Evolutionary conservation across 768 basidiomycete genomes (phyloP), one percentile per base, ranked within the genome.

Genomic region (Butyriboletus loyo): DNA sequence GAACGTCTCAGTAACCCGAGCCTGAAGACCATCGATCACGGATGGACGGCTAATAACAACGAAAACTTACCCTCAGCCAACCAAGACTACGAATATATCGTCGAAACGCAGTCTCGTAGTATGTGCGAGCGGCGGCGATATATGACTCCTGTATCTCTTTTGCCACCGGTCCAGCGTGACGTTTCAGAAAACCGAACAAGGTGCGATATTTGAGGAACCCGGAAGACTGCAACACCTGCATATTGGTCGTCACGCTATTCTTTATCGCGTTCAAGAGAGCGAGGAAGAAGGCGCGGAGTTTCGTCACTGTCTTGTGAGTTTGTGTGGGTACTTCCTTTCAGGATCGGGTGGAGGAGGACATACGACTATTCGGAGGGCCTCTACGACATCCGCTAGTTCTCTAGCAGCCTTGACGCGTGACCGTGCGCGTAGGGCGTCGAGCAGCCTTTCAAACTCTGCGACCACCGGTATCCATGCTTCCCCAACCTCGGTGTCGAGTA

Each of bases 91-190:
- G 78, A 22, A 85, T 79, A 67, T 98, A 99, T 38, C 97, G 75
- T 55, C 97, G 76, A 67, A 98, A 95, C 1, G 88, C 92, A 21
- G 97, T 98, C 72, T 99, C 97, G 54, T 93, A 98, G 67, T 97
- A 99, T 21, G 90, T 80, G 36, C 94, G 84, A 14, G 90, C 87
- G 25, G 89, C 83, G 31, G 81, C 81, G 27, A 88, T 73, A 67
- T 99, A 99, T 3, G 90, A 86, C 46, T 92, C 77, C 66, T 93
- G 92, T 22, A 99, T 74, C 68, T 98, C 95, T 41, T 79, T 79
- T 4, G 97, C 94, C 28, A 94, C 88, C 31, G 77, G 77, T 9
- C 86, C 78, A 6, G 89, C 89, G 55, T 93, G 89, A 3, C 91
- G 84, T 56, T 87, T 84, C 34, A 99, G 76, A 66, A 98, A 99